A percentile compares a stretch with the other conserved stretches of the same genome.
These are phyloP conservation scores for Grosmannia penicillata DNA, from an alignment of 2,329 filamentous ascomycete species.

Conservation along the genomic window DNA sequence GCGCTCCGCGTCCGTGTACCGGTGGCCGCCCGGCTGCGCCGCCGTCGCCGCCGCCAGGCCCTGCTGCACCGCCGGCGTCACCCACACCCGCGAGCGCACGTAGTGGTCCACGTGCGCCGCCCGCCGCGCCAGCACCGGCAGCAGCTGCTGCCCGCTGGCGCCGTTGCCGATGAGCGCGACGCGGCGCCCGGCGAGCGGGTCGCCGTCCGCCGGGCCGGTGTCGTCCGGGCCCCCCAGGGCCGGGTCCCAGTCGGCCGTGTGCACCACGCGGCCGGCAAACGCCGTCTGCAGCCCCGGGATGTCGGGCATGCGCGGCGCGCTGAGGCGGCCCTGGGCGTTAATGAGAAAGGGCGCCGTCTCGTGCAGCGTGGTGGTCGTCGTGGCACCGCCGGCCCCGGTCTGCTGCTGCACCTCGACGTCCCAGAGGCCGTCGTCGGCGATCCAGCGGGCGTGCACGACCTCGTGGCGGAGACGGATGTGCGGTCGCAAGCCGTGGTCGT, in stretches of 20 bases:
- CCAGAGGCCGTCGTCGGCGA: constrained; percentile 5
- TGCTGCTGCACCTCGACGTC: constrained; percentile 19
- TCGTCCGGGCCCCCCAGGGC: constrained; percentile 6
- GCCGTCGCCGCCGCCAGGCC: constrained; percentile 7
- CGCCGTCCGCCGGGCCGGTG: too few species aligned
- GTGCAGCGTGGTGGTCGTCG: constrained; percentile 24
- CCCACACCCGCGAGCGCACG: constrained; percentile 13
- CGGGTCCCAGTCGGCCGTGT: constrained; percentile 5
- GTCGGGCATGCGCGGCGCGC: constrained; percentile 2
- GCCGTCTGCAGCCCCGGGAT: constrained; percentile 5
- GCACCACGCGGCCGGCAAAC: constrained; percentile 7
- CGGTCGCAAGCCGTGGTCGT: constrained; percentile 3
- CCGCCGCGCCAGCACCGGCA: constrained; percentile 12
- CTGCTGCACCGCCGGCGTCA: constrained; percentile 10
- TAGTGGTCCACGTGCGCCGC: constrained; percentile 11
- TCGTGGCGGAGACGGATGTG: constrained; percentile 1
- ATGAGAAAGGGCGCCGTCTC: constrained; percentile 13
- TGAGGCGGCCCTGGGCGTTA: constrained; percentile 7
- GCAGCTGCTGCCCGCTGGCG: constrained; percentile 15
- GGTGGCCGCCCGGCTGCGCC: not conserved
- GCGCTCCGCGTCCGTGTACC: constrained; percentile 3
- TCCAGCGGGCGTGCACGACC: constrained; percentile 9
- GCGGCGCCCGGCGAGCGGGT: too few species aligned
- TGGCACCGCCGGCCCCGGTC: too few species aligned
- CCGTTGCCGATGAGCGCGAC: constrained; percentile 17